Evolutionary conservation across 2,329 filamentous ascomycete species (phyloP), one percentile per base, ranked within the genome.

Genomic region (Diaporthe batatas): DNA sequence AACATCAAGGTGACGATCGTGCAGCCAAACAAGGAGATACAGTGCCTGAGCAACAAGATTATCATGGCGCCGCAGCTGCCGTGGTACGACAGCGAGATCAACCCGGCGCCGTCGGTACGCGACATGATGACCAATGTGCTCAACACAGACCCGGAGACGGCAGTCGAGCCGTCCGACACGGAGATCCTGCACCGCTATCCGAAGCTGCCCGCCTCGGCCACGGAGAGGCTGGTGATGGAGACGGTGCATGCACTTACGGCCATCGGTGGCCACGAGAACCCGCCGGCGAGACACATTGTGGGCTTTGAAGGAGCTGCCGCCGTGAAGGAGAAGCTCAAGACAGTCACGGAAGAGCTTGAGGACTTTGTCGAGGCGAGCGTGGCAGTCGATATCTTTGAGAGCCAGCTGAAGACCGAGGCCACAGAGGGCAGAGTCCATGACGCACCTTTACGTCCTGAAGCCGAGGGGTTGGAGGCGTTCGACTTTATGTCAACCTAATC

Each of bases 1-100:
- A 98, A 98, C 83, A 91, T 98, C 84, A 97, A 96, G 82, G 90
- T 98, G 82, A 98, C 95, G 53, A 95, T 98, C 76, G 92, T 99
- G 57, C 96, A 99, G 85, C 95, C 95, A 34, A 97, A 95, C 82
- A 94, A 98, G 84, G 96, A 98, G 84, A 94, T 98, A 75, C 91
- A 93, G 76, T 91, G 94, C 42, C 87, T 98, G 72, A 96, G 94
- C 36, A 97, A 97, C 83, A 91, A 92, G 71, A 93, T 98, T 77
- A 93, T 91, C 64, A 94, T 96, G 76, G 93, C 94, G 3, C 95
- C 96, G 6, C 91, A 92, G 47, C 89, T 98, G 79, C 87, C 86
- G 23, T 81, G 90, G 74, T 85, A 93, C 76, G 89, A 92, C 10
- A 89, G 89, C 73, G 88, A 91, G 71, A 88, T 89, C 75, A 94